A percentile compares a stretch with the other conserved stretches of the same genome.
Evolutionary conservation across 192 early-diverging fungal species (phyloP).

Genomic region (Podila horticola): DNA sequence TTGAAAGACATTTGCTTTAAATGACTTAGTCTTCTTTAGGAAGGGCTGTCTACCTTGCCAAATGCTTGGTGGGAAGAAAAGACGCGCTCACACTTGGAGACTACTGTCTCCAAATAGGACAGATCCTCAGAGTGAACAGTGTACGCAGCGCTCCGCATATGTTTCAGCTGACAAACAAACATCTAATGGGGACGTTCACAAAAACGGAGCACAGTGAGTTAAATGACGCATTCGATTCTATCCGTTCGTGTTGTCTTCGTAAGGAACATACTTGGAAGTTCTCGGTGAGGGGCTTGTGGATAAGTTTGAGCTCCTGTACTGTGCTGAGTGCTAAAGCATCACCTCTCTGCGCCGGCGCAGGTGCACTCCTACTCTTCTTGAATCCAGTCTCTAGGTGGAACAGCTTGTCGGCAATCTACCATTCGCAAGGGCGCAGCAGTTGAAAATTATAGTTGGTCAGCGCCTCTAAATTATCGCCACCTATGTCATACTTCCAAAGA

Average conservation of each 20-base stretch:
- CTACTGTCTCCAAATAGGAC: neutral
- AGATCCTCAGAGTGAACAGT: slow-evolving; percentile 9
- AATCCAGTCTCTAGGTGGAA: slow-evolving; percentile 18
- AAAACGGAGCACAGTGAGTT: neutral
- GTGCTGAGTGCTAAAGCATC: neutral
- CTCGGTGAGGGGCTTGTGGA: slow-evolving; percentile 16
- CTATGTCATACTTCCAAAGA: neutral
- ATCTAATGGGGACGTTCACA: neutral
- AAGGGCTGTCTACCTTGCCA: slow-evolving; percentile 5
- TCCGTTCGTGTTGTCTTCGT: neutral
- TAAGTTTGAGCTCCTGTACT: slow-evolving; percentile 16
- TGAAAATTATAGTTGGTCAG: neutral
- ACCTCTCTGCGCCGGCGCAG: neutral
- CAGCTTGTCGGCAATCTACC: slow-evolving; percentile 17
- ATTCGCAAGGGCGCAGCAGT: neutral
- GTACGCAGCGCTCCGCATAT: slow-evolving; percentile 16
- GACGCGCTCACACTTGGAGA: slow-evolving; percentile 34
- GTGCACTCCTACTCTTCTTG: neutral
- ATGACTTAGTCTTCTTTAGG: neutral
- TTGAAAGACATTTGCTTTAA: too few species aligned
- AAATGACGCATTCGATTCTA: neutral
- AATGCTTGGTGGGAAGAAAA: slow-evolving; percentile 12
- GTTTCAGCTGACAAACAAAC: slow-evolving; percentile 12
- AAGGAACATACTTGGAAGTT: slow-evolving; percentile 25
- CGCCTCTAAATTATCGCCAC: too few species aligned